These are phyloP conservation scores for Echium plantagineum DNA, from an alignment of 257 asterid species.

Conservation along the genomic window DNA sequence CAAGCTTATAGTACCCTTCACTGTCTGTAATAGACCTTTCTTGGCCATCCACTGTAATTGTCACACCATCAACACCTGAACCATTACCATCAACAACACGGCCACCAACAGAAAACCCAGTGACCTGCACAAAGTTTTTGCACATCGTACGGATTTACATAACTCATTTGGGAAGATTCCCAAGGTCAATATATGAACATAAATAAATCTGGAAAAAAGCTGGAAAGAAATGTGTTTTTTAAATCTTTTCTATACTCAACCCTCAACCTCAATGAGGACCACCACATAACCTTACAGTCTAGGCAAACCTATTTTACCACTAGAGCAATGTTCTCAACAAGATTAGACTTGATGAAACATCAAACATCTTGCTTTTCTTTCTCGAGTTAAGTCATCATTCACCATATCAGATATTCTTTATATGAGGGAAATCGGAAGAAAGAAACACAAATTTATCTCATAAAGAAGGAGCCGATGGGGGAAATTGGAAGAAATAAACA, in stretches of 20 bases:
- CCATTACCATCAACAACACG: constrained; percentile 90
- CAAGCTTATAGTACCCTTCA: constrained; percentile 90
- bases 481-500: neutral
- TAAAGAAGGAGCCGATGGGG: neutral
- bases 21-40: constrained; percentile 69
- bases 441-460: neutral
- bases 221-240: too few species aligned
- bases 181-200: too few species aligned
- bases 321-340: neutral
- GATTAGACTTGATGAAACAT: neutral
- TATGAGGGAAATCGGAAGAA: neutral
- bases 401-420: neutral
- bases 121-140: constrained; percentile 48
- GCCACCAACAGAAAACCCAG: constrained; percentile 98
- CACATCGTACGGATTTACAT: neutral
- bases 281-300: too few species aligned
- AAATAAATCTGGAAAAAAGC: too few species aligned
- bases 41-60: constrained; percentile 67
- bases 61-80: constrained; percentile 60
- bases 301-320: neutral
- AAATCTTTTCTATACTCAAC: too few species aligned
- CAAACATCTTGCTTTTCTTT: neutral
- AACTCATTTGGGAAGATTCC: neutral
- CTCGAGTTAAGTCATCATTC: neutral
- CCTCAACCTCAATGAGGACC: too few species aligned